Evolutionary conservation across 228 moss, liverwort and hornwort genomes (phyloP).

Genomic region (Sphagnum magellanicum): DNA sequence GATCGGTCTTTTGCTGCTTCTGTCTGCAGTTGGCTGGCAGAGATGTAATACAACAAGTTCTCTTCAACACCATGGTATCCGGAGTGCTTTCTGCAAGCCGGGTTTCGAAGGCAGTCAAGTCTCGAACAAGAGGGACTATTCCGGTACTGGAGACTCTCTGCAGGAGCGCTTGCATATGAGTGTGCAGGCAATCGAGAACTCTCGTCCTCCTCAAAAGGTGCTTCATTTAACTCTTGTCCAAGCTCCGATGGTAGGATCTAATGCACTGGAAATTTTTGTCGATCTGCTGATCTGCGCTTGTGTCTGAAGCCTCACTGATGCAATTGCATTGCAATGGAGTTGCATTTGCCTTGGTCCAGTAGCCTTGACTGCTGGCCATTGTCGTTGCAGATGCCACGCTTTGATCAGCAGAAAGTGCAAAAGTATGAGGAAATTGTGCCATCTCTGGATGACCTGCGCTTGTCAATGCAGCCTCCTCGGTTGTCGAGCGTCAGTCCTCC

Average conservation of each 20-base stretch:
- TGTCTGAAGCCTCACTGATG: too few species aligned
- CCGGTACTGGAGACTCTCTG: slow-evolving; percentile 36
- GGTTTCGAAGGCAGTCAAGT: slow-evolving; percentile 24
- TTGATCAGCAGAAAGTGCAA: slow-evolving; percentile 27
- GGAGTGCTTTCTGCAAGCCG: slow-evolving; percentile 54
- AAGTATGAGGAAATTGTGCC: slow-evolving; percentile 18
- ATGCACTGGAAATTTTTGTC: too few species aligned
- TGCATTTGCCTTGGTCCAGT: too few species aligned
- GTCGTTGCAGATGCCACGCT: slow-evolving; percentile 18
- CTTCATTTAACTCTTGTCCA: neutral
- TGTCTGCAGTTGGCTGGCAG: slow-evolving; percentile 33
- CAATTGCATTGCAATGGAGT: too few species aligned
- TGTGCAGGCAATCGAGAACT: slow-evolving; percentile 53
- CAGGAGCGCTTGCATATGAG: slow-evolving; percentile 63
- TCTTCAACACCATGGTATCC: slow-evolving; percentile 37
- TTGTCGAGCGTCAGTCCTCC: slow-evolving; percentile 15
- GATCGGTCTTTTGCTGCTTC: neutral
- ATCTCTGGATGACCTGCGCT: slow-evolving; percentile 35
- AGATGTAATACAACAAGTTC: slow-evolving; percentile 17
- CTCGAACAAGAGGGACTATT: slow-evolving; percentile 35
- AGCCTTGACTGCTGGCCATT: too few species aligned
- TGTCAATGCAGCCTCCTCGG: slow-evolving; percentile 56
- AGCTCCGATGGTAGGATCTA: neutral
- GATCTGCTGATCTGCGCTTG: too few species aligned
- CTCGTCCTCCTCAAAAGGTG: slow-evolving; percentile 41